Conservation (phyloP, 2,329 filamentous ascomycete species). For the Epichloe coenophiala region DNA sequence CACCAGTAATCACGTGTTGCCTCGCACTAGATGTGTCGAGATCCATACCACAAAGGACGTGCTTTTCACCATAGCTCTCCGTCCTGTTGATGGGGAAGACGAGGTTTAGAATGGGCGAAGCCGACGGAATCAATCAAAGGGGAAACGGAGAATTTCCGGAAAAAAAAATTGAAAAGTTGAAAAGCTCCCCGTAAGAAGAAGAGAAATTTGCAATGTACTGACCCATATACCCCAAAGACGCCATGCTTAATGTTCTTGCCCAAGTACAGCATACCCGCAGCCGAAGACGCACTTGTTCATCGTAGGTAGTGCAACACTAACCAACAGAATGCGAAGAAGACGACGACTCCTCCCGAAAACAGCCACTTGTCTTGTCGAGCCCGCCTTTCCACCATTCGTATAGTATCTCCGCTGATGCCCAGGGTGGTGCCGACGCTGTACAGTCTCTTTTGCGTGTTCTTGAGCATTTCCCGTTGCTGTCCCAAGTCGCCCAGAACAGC, state of each 20-base stretch:
- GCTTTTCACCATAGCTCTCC: conserved; percentile 61
- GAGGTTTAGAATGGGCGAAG: conserved; percentile 5
- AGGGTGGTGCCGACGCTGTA: conserved; percentile 92
- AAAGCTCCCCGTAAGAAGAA: neutral
- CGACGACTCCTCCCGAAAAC: conserved; percentile 71
- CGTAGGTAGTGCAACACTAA: conserved; percentile 74
- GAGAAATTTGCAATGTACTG: conserved; percentile 4
- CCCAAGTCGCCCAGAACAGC: conserved; percentile 81
- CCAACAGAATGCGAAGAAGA: conserved; percentile 90
- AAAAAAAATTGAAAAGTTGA: neutral
- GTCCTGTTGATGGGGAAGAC: conserved; percentile 21
- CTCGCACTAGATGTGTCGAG: conserved; percentile 43
- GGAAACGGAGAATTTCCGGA: neutral
- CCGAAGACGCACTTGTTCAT: conserved; percentile 8
- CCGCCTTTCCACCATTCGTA: conserved; percentile 86
- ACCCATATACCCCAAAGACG: conserved; percentile 7
- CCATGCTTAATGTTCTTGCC: conserved; percentile 6
- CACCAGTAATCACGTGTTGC: conserved; percentile 65
- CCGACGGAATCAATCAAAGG: neutral
- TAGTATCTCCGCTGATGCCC: conserved; percentile 88
- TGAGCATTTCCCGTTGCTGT: conserved; percentile 85
- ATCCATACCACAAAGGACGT: conserved; percentile 51
- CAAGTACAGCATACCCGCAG: neutral
- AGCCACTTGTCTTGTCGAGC: conserved; percentile 98
- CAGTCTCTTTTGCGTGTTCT: conserved; percentile 79